These are phyloP conservation scores for Avena atlantica DNA, from an alignment of 176 grass and related monocot species.

Conservation along the genomic window DNA sequence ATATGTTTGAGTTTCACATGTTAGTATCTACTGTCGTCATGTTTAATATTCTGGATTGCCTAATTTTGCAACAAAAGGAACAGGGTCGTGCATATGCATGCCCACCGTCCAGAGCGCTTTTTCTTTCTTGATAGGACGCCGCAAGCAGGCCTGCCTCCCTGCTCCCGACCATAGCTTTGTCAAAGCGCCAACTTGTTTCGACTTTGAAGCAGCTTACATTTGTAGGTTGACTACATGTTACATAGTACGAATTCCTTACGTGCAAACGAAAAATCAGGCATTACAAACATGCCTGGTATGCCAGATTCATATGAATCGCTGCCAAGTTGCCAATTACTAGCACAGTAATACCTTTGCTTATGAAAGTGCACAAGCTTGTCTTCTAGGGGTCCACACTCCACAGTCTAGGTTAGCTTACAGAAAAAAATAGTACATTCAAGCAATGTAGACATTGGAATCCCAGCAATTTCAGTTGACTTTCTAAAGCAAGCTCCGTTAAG, in stretches of 20 bases:
- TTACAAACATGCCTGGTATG: background rate
- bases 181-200: background rate
- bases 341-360: background rate
- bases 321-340: background rate
- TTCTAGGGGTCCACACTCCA: background rate
- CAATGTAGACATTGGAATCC: background rate
- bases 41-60: no score
- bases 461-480: background rate
- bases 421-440: background rate
- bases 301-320: background rate
- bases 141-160: background rate
- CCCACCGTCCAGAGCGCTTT: background rate
- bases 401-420: background rate
- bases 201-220: background rate
- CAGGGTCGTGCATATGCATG: background rate
- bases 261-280: background rate
- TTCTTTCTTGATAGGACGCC: background rate
- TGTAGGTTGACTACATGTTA: background rate
- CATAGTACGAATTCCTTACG: background rate
- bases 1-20: no score
- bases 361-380: background rate
- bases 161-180: background rate
- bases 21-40: no score
- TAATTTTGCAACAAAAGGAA: no score
- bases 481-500: background rate